phyloP scores from a whole-genome alignment of 148 eudicot species.

The Salicornia ramosissima region DNA sequence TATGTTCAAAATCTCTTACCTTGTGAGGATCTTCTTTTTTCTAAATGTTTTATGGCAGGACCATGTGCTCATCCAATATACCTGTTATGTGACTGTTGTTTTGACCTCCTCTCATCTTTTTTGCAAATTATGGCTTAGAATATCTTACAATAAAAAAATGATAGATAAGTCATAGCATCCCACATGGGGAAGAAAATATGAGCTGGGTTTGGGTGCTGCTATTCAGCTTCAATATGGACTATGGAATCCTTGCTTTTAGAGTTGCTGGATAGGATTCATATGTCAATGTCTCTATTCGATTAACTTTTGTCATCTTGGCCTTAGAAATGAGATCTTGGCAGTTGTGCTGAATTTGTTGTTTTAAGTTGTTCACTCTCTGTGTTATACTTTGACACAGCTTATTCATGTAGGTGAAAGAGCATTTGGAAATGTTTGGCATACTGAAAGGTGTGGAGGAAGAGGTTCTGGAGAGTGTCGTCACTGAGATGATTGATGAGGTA shows the following conservation, averaged over 20 bases:
- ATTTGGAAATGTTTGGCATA: slow-evolving; percentile 84
- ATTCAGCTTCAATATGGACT: not conserved
- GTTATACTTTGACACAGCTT: slow-evolving; percentile 9
- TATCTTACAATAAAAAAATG: no score
- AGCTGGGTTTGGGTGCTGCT: slow-evolving; percentile 2
- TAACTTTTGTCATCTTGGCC: slow-evolving; percentile 1
- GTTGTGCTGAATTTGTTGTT: not conserved
- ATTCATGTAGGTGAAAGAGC: slow-evolving; percentile 84
- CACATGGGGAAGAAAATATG: not conserved
- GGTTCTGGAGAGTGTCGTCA: slow-evolving; percentile 47
- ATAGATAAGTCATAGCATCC: not conserved
- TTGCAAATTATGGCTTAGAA: not conserved
- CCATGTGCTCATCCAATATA: not conserved
- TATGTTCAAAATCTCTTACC: no score
- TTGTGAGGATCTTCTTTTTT: not conserved
- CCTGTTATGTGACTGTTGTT: not conserved
- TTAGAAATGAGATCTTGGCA: not conserved
- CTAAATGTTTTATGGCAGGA: not conserved
- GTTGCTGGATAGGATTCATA: not conserved
- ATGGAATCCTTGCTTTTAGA: not conserved
- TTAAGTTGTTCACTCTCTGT: slow-evolving; percentile 3
- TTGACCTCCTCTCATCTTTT: not conserved
- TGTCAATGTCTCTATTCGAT: not conserved
- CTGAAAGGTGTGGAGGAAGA: slow-evolving; percentile 83
- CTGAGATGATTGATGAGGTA: slow-evolving; percentile 88